phyloP scores from a whole-genome alignment of 805 yeast species.

The Nakazawaea peltata region DNA sequence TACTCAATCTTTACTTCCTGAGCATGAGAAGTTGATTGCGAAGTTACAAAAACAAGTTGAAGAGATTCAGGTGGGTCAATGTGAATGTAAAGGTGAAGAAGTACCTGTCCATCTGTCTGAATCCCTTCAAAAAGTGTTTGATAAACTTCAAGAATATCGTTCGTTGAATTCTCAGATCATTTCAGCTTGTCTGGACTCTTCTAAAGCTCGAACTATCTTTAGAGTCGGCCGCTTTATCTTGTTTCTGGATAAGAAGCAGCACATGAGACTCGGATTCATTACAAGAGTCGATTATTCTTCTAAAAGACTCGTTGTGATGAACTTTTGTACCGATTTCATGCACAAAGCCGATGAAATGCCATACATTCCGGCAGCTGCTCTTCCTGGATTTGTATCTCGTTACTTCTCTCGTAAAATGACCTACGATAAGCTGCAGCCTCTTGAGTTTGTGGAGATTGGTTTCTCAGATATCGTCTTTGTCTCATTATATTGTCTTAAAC shows the following conservation, averaged over 20 bases:
- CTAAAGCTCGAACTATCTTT: constrained; percentile 39
- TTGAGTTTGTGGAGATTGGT: constrained; percentile 29
- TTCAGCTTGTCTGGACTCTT: constrained; percentile 35
- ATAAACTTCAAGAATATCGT: constrained; percentile 37
- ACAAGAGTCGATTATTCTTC: constrained; percentile 31
- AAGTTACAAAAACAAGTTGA: constrained; percentile 40
- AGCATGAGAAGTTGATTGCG: constrained; percentile 63
- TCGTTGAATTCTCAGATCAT: constrained; percentile 36
- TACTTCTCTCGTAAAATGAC: constrained; percentile 26
- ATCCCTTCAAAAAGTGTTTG: constrained; percentile 38
- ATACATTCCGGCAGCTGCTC: constrained; percentile 27
- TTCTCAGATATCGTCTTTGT: constrained; percentile 34
- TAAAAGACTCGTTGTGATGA: constrained; percentile 28
- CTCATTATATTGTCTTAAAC: constrained; percentile 26
- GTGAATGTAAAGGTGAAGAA: constrained; percentile 25
- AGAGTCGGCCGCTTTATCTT: constrained; percentile 50
- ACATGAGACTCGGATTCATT: constrained; percentile 44
- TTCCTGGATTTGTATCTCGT: constrained; percentile 22
- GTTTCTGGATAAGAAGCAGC: constrained; percentile 34
- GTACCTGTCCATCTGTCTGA: constrained; percentile 21
- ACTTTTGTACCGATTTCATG: constrained; percentile 37
- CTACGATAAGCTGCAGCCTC: constrained; percentile 5
- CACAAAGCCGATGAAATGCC: constrained; percentile 23
- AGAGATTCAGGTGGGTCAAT: constrained; percentile 22
- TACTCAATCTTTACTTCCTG: constrained; percentile 78